Evolutionary conservation across 2,329 filamentous ascomycete genomes (phyloP).

Genomic region (Exophiala oligosperma): DNA sequence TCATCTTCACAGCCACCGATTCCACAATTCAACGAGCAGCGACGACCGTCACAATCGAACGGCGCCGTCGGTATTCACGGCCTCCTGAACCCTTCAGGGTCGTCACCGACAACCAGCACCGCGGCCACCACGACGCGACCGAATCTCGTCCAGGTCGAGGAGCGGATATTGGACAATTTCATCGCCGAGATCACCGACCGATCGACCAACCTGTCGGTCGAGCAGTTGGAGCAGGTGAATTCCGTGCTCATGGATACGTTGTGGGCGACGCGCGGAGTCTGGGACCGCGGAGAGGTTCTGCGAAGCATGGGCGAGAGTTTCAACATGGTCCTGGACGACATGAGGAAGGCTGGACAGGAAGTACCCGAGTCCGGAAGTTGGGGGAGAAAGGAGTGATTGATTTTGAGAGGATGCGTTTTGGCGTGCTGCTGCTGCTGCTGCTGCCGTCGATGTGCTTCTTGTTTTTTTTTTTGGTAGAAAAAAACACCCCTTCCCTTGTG

Average conservation of each 20-base stretch:
- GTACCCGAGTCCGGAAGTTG: conserved; percentile 22
- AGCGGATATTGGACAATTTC: conserved; percentile 15
- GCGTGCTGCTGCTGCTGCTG: too few species aligned
- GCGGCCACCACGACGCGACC: conserved; percentile 1
- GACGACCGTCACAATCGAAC: conserved; percentile 7
- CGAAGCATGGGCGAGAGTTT: conserved; percentile 58
- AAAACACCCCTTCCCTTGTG: too few species aligned
- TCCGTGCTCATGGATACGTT: conserved; percentile 86
- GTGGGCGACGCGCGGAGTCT: conserved; percentile 76
- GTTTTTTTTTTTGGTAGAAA: too few species aligned
- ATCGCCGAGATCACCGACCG: conserved; percentile 59
- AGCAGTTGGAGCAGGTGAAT: conserved; percentile 93
- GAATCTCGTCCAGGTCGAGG: conserved; percentile 22
- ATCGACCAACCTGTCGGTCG: conserved; percentile 79
- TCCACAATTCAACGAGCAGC: conserved; percentile 12
- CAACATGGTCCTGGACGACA: conserved; percentile 30
- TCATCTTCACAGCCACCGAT: conserved; percentile 15
- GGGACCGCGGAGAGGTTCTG: conserved; percentile 77
- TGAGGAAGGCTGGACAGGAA: conserved; percentile 29
- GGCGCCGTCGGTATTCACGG: conserved; percentile 17
- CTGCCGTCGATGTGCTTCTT: too few species aligned
- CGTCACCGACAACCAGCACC: conserved; percentile 5
- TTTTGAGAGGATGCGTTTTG: too few species aligned
- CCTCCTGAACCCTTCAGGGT: conserved; percentile 25
- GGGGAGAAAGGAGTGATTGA: conserved; percentile 12